Evolutionary conservation across 352 stramenopile species (phyloP), one percentile per base, ranked within the genome.

Genomic region (Phytophthora citrophthora): DNA sequence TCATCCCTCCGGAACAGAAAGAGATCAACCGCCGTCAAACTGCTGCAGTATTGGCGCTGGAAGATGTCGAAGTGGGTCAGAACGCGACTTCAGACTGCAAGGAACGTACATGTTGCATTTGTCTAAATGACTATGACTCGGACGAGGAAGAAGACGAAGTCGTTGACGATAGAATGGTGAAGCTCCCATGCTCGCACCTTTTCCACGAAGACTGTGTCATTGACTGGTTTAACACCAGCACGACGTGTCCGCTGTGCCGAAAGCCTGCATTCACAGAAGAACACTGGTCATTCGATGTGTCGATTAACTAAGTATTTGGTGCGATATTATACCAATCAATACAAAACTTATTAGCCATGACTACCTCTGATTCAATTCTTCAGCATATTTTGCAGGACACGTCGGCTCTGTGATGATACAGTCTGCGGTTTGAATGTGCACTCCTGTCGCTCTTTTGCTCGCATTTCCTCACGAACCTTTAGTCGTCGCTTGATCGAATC

Each of bases 181-280:
- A 72, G 53, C 58, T 93, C n/a, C 76, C 80, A 18, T 93, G 84
- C 51, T 63, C 49, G 13, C 84, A 93, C 54, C 71, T 81, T 34
- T 93, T 90, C 55, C 84, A 93, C 59, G 82, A 93, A 70, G 80
- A 90, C 73, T 93, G 84, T 36, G 74, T 91, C 24, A 81, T 91
- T 44, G 71, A 86, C 59, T 93, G 84, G 84, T 89, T 91, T 54
- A 86, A 85, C 48, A 75, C 78, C 2, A 90, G 78, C 53, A 82
- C 73, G 38, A 90, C 81, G 0, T 93, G 84, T 57, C 84, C 84
- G 23, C 54, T 91, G 11, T 93, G 84, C 39, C 80, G 84, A 52
- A 64, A 76, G 49, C 54, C 67, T 38, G 72, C 73, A 3, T 79
- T 71, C 54, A 67, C 56, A 34, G 72, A 78, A n/a, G 61, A 68